These are phyloP conservation scores for Picocystis sp. DNA, from an alignment of 163 green algal genomes.

Conservation along the genomic window DNA sequence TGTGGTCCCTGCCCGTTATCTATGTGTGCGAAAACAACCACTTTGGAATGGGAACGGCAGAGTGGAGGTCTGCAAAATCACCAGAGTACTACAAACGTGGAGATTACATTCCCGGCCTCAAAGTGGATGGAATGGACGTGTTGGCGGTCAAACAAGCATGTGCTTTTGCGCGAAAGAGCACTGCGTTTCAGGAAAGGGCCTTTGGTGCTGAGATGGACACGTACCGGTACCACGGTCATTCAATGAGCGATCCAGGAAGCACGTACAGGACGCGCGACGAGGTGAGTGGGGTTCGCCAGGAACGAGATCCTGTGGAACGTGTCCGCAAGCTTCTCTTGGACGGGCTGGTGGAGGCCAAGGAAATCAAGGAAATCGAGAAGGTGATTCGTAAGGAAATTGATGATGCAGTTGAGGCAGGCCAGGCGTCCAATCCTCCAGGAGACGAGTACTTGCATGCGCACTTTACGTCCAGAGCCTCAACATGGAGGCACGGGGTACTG, in stretches of 20 bases:
- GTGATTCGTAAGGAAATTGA: conserved; percentile 42
- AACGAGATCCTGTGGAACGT: conserved; percentile 81
- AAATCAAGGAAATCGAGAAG: conserved; percentile 63
- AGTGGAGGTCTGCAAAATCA: conserved; percentile 76
- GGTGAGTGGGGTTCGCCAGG: conserved; percentile 56
- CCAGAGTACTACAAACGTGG: conserved; percentile 85
- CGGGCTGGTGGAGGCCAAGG: conserved; percentile 24
- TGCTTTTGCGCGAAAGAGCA: conserved; percentile 57
- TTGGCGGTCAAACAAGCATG: conserved; percentile 71
- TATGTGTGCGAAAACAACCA: conserved; percentile 99
- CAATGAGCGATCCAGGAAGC: conserved; percentile 87
- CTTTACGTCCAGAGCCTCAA: no score
- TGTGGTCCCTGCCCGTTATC: conserved; percentile 90
- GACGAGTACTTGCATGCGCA: no score
- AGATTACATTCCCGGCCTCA: conserved; percentile 94
- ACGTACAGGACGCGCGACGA: conserved; percentile 88
- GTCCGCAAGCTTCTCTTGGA: conserved; percentile 73
- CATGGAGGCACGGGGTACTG: no score
- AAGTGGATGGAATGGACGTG: conserved; percentile 93
- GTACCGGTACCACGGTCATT: conserved; percentile 96
- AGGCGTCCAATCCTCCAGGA: not conserved
- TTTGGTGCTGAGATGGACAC: conserved; percentile 96
- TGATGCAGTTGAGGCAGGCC: conserved; percentile 2
- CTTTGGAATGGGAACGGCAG: conserved; percentile 94
- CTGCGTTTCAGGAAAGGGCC: conserved; percentile 58